A percentile compares a stretch with the other conserved stretches of the same genome.
Conservation (phyloP, 352 stramenopile species). For the Pythium dissotocum region DNA sequence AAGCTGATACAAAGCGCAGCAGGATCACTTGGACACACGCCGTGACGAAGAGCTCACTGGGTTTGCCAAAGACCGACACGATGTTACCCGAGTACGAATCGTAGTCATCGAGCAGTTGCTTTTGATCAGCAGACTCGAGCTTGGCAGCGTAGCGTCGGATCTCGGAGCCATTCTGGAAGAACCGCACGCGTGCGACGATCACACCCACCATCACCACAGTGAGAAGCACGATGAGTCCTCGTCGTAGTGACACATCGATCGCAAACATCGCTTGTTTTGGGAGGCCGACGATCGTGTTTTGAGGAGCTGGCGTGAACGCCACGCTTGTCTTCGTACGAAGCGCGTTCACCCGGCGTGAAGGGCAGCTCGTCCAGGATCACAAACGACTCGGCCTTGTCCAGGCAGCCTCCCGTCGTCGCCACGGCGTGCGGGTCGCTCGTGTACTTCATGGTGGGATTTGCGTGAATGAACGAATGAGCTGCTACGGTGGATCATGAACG, state of each 20-base stretch:
- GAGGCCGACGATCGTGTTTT: no score
- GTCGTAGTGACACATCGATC: background rate
- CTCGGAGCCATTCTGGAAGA: background rate
- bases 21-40: background rate
- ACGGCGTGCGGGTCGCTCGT: no score
- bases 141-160: background rate
- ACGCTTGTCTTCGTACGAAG: no score
- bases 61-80: background rate
- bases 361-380: no score
- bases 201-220: background rate
- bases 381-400: no score
- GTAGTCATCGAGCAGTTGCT: background rate
- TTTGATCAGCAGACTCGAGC: background rate
- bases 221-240: background rate
- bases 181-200: background rate
- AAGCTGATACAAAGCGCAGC: background rate
- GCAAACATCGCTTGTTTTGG: no score
- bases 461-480: no score
- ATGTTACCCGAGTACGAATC: background rate
- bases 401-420: no score
- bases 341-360: no score
- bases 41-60: background rate
- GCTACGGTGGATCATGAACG: no score
- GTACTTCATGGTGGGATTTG: no score
- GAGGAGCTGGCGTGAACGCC: no score